phyloP scores from a whole-genome alignment of 352 stramenopile genomes.

The Phytophthora nicotianae region DNA sequence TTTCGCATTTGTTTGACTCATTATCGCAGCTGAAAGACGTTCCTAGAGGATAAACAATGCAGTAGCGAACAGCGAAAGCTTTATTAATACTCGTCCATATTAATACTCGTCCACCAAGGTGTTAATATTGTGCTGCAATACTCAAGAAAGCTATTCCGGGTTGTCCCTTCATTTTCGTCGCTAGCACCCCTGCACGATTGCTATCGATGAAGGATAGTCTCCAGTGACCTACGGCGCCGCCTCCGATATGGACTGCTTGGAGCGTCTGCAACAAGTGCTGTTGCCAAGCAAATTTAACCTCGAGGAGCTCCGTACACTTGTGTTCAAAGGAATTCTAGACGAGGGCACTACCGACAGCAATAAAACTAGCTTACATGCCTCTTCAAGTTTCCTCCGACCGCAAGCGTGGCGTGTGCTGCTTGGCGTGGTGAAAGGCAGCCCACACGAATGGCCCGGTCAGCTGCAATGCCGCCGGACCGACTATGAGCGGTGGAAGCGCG shows the following conservation, averaged over 20 bases:
- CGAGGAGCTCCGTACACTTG: conserved; percentile 27
- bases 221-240: too few species aligned
- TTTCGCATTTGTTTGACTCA: too few species aligned
- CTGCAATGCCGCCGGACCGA: conserved; percentile 25
- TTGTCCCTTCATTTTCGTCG: too few species aligned
- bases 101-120: too few species aligned
- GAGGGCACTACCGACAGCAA: background rate
- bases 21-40: too few species aligned
- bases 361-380: background rate
- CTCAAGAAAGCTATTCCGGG: background rate
- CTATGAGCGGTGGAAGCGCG: conserved; percentile 43
- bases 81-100: too few species aligned
- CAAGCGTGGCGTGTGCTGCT: conserved; percentile 51
- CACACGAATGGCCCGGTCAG: conserved; percentile 21
- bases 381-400: conserved; percentile 22
- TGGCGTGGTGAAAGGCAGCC: conserved; percentile 34
- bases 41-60: too few species aligned
- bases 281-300: conserved; percentile 20
- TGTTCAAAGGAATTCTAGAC: conserved; percentile 22
- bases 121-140: too few species aligned
- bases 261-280: conserved; percentile 17
- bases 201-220: background rate
- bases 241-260: conserved; percentile 5
- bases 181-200: too few species aligned
- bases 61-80: background rate